Percentiles rank a stretch among this genome's conserved stretches.
These are phyloP conservation scores for Ganoderma leucocontextum DNA, from an alignment of 1,284 basidiomycete genomes.

Conservation along the genomic window DNA sequence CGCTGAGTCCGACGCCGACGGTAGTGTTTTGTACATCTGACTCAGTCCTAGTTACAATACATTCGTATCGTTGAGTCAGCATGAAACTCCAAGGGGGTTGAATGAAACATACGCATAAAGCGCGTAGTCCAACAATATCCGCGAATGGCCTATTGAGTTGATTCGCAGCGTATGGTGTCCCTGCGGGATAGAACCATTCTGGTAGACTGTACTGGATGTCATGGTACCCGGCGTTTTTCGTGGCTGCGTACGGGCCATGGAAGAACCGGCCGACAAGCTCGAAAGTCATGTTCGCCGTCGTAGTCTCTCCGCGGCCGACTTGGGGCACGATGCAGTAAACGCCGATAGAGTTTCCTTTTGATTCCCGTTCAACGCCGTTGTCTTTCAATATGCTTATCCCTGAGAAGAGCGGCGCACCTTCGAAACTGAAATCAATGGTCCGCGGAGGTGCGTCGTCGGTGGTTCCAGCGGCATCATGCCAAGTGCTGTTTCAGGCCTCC, in stretches of 20 bases:
- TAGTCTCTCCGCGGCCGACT: conserved; percentile 18
- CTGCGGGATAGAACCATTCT: conserved; percentile 17
- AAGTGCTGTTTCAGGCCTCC: conserved; percentile 22
- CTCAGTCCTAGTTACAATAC: conserved; percentile 10
- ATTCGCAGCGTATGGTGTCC: conserved; percentile 28
- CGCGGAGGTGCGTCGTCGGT: conserved; percentile 22
- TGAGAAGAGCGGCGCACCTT: conserved; percentile 23
- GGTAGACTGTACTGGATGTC: conserved; percentile 24
- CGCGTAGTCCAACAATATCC: conserved; percentile 31
- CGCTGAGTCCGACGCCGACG: neutral
- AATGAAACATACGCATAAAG: conserved; percentile 29
- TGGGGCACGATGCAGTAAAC: conserved; percentile 28
- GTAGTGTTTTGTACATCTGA: conserved; percentile 11
- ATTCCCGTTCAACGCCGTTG: conserved; percentile 6
- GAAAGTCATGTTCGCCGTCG: conserved; percentile 27
- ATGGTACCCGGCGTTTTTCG: conserved; percentile 13
- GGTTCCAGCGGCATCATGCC: conserved; percentile 25
- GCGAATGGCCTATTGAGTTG: conserved; percentile 24
- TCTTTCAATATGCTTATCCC: neutral
- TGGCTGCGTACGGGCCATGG: conserved; percentile 20
- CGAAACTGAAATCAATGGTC: conserved; percentile 28
- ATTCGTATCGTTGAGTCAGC: neutral
- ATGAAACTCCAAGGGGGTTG: neutral
- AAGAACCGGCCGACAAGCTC: conserved; percentile 22
- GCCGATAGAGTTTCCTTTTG: conserved; percentile 23